Percentiles rank a stretch among this genome's conserved stretches.
These are phyloP conservation scores for Hymenoscyphus fraxineus DNA, from an alignment of 2,329 filamentous ascomycete species.

Conservation along the genomic window DNA sequence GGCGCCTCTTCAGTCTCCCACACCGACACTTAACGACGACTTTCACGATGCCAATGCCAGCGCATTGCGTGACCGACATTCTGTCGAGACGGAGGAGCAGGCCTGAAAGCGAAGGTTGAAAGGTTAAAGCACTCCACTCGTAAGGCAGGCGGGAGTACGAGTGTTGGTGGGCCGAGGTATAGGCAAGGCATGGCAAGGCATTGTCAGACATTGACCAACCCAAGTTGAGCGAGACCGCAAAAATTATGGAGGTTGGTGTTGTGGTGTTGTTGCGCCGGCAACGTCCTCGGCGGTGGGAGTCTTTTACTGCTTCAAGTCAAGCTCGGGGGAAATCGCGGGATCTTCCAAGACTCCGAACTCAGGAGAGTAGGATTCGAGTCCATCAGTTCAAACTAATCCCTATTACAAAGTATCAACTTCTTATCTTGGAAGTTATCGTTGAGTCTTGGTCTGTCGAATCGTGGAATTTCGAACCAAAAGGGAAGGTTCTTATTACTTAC, in stretches of 20 bases:
- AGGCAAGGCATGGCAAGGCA: not conserved
- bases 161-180: not conserved
- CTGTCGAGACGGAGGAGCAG: conserved; percentile 1
- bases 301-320: not conserved
- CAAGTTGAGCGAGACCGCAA: too few species aligned
- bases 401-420: not conserved
- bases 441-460: not conserved
- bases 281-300: not conserved
- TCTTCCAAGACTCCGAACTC: not conserved
- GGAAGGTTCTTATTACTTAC: not conserved
- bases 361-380: not conserved
- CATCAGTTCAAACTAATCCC: not conserved
- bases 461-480: not conserved
- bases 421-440: not conserved
- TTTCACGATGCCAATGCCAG: not conserved
- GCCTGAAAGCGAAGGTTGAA: conserved; percentile 3
- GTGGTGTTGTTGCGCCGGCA: not conserved
- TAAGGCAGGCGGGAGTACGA: not conserved
- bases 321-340: not conserved
- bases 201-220: too few species aligned
- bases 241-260: not conserved
- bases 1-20: not conserved
- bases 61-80: conserved; percentile 3
- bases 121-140: not conserved
- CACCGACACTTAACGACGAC: not conserved